Evolutionary conservation across 257 asterid genomes (phyloP).

Genomic region (Dorcoceras hygrometricum): DNA sequence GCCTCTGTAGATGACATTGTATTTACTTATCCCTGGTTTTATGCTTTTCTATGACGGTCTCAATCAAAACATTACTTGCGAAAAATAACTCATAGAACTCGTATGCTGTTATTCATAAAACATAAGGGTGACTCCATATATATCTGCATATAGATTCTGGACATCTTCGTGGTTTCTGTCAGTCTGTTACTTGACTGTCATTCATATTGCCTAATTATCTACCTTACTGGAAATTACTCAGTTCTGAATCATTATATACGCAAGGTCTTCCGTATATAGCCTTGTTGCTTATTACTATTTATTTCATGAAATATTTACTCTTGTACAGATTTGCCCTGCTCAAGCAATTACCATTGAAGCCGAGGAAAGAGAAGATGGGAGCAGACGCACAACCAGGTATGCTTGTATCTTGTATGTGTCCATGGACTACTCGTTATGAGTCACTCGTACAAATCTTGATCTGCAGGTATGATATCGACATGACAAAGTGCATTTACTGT

Average conservation of each 20-base stretch:
- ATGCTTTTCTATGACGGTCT: too few species aligned
- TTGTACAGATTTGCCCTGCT: slow-evolving; percentile 74
- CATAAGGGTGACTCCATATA: background rate
- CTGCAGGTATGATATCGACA: slow-evolving; percentile 84
- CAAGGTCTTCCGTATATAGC: background rate
- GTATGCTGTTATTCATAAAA: background rate
- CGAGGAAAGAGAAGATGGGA: slow-evolving; percentile 95
- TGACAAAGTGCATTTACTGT: slow-evolving; percentile 94
- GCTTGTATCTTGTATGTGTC: background rate
- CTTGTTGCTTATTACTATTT: background rate
- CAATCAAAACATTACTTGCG: too few species aligned
- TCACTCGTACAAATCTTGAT: background rate
- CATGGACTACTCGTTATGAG: background rate
- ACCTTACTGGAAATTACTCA: background rate
- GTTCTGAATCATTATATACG: too few species aligned
- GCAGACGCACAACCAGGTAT: slow-evolving; percentile 93
- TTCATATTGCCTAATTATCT: background rate
- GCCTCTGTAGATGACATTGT: too few species aligned
- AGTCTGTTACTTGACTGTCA: too few species aligned
- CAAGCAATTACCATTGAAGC: slow-evolving; percentile 98
- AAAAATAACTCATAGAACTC: background rate
- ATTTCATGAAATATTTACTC: slow-evolving; percentile 1
- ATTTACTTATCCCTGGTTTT: too few species aligned
- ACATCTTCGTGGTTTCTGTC: background rate
- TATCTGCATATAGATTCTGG: background rate